Evolutionary conservation across 2,329 filamentous ascomycete species (phyloP), one percentile per base, ranked within the genome.

Genomic region (Gliomastix tumulicola): DNA sequence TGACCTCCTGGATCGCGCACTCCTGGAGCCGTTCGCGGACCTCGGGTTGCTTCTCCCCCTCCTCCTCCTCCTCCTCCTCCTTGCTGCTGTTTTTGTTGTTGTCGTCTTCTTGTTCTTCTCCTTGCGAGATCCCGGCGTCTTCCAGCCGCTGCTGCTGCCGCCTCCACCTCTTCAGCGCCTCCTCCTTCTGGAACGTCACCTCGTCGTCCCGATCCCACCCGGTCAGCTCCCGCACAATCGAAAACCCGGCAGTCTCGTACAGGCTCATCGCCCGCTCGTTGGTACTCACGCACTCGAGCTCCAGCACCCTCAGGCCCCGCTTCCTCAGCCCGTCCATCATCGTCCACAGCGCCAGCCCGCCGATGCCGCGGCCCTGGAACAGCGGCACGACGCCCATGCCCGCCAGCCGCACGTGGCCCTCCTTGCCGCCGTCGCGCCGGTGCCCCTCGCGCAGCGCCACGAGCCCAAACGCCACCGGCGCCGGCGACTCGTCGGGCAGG

Each of bases 281-380:
- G 16, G 37, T 7, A n/a, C 37, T n/a, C 11, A 50, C 46, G 16
- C 40, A 43, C 35, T 50, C 48, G 9, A 50, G 42, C 37, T 48
- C 47, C 15, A 50, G 11, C 1, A 42, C 15, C 9, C 27, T 16
- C 9, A 25, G 38, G 16, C 43, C 44, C n/a, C 36, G 12, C 12
- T 36, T 21, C 27, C 38, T 40, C 37, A 43, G 41, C 6, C 28
- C 34, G 16, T 39, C 38, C n/a, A 47, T 30, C 13, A 41, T 21
- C 22, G 32, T 35, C 15, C 30, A 23, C 3, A 49, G 10, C 6
- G 36, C 44, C 36, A 32, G 31, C 2, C 35, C 20, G 15, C 45
- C 48, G 9, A 43, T 21, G 10, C 46, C 45, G 21, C 43, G 41
- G 20, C 43, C 43, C 25, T 40, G 42, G n/a, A 30, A 36, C 4